Conservation (phyloP, 805 yeast species). For the Lipomyces yamadae region DNA sequence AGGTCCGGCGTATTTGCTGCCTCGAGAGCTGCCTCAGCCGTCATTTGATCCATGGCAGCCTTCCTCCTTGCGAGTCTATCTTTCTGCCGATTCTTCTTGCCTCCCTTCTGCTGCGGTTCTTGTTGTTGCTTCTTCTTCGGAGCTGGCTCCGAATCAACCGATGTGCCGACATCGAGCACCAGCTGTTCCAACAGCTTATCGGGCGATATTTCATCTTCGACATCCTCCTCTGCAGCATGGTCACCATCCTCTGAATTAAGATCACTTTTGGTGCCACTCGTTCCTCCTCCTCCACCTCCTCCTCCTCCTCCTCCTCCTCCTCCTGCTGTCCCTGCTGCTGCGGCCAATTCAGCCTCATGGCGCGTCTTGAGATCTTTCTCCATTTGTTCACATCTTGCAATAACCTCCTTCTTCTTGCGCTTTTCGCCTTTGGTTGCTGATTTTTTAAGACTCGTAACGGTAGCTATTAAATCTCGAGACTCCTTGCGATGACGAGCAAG, state of each 20-base stretch:
- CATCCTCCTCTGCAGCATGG: conserved; percentile 38
- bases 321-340: background rate
- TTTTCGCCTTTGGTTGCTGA: conserved; percentile 78
- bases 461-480: conserved; percentile 64
- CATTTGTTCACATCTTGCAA: conserved; percentile 61
- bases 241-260: conserved; percentile 12
- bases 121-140: conserved; percentile 1
- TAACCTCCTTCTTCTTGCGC: conserved; percentile 66
- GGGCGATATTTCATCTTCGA: conserved; percentile 60
- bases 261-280: no score
- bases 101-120: background rate
- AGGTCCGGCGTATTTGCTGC: conserved; percentile 69
- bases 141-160: conserved; percentile 4
- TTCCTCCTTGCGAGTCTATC: conserved; percentile 80
- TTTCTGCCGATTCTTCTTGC: conserved; percentile 73
- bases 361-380: conserved; percentile 59
- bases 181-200: conserved; percentile 68
- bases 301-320: no score
- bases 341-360: conserved; percentile 59
- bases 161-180: conserved; percentile 46
- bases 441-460: conserved; percentile 75
- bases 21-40: conserved; percentile 72
- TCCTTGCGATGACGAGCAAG: conserved; percentile 71
- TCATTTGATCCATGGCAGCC: conserved; percentile 64
- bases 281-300: no score